These are phyloP conservation scores for Diaporthe humulicola DNA, from an alignment of 2,329 filamentous ascomycete genomes.

Conservation along the genomic window DNA sequence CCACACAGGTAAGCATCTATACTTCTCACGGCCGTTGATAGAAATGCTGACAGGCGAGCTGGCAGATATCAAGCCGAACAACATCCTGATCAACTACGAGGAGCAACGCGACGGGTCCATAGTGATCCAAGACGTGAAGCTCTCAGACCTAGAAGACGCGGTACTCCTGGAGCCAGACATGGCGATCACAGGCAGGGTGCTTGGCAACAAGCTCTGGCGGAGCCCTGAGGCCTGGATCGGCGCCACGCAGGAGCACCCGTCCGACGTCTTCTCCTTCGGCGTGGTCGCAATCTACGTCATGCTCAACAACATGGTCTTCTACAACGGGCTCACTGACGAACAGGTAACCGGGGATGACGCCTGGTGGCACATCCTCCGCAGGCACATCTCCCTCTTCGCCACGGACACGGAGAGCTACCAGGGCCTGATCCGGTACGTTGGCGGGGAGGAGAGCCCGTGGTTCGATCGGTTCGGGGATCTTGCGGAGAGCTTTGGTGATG, in stretches of 20 bases:
- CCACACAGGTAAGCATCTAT: conserved; percentile 46
- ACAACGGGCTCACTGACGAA: conserved; percentile 40
- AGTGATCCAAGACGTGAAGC: conserved; percentile 45
- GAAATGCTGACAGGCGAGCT: not conserved
- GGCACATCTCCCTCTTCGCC: conserved; percentile 41
- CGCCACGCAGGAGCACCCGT: conserved; percentile 47
- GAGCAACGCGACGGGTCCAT: conserved; percentile 39
- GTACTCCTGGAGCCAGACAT: conserved; percentile 45
- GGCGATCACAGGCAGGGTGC: conserved; percentile 43
- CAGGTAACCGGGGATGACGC: conserved; percentile 43
- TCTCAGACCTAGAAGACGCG: conserved; percentile 49
- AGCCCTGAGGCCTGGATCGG: conserved; percentile 52
- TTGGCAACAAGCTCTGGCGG: conserved; percentile 51
- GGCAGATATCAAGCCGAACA: conserved; percentile 53
- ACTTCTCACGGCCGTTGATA: too few species aligned
- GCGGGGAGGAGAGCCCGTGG: conserved; percentile 36
- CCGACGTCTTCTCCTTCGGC: conserved; percentile 52
- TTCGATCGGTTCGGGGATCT: conserved; percentile 29
- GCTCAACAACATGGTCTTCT: conserved; percentile 47
- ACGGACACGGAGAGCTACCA: conserved; percentile 16
- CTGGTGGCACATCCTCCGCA: conserved; percentile 44
- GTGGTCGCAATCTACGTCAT: conserved; percentile 51
- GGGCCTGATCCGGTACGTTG: conserved; percentile 37
- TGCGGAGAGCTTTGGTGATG: conserved; percentile 35
- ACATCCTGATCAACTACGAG: conserved; percentile 51